A percentile compares a stretch with the other conserved stretches of the same genome.
Evolutionary conservation across 352 stramenopile species (phyloP).

Genomic region (Phytophthora tentaculata): DNA sequence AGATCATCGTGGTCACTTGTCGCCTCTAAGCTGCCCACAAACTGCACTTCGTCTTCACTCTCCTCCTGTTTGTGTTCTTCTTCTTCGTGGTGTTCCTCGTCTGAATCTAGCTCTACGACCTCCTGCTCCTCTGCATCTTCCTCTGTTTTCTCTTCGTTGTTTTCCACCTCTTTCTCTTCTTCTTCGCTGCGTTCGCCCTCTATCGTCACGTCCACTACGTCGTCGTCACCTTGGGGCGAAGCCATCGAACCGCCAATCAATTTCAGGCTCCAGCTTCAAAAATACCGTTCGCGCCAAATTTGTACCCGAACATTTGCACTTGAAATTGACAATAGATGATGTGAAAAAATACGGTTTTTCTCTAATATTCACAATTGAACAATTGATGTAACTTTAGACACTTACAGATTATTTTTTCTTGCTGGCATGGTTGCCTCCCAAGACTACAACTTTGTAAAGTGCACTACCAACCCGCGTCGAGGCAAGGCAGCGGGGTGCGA

Average conservation of each 20-base stretch:
- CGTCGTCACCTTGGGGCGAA: slow-evolving; percentile 1
- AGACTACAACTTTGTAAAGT: too few relatives aligned
- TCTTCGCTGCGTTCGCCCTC: slow-evolving; percentile 4
- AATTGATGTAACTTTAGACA: too few relatives aligned
- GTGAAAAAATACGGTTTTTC: too few relatives aligned
- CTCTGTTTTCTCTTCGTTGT: background rate
- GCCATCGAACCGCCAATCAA: slow-evolving; percentile 10
- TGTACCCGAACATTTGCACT: slow-evolving; percentile 3
- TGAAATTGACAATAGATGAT: slow-evolving; percentile 5
- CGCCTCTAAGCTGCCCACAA: slow-evolving; percentile 25
- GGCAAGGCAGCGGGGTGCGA: too few relatives aligned
- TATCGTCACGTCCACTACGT: slow-evolving; percentile 18
- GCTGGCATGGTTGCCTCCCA: too few relatives aligned
- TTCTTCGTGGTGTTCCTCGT: slow-evolving; percentile 9
- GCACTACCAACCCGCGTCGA: too few relatives aligned
- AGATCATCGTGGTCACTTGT: background rate
- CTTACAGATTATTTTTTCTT: too few relatives aligned
- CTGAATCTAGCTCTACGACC: slow-evolving; percentile 15
- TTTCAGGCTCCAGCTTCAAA: slow-evolving; percentile 10
- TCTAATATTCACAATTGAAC: background rate
- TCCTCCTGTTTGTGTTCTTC: slow-evolving; percentile 26
- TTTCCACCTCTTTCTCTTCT: slow-evolving; percentile 1
- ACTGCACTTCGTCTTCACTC: slow-evolving; percentile 34
- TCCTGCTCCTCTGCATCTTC: slow-evolving; percentile 6
- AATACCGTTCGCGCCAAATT: slow-evolving; percentile 9